Evolutionary conservation across 805 yeast genomes (phyloP).

Genomic region (Monosporozyma aquatica): DNA sequence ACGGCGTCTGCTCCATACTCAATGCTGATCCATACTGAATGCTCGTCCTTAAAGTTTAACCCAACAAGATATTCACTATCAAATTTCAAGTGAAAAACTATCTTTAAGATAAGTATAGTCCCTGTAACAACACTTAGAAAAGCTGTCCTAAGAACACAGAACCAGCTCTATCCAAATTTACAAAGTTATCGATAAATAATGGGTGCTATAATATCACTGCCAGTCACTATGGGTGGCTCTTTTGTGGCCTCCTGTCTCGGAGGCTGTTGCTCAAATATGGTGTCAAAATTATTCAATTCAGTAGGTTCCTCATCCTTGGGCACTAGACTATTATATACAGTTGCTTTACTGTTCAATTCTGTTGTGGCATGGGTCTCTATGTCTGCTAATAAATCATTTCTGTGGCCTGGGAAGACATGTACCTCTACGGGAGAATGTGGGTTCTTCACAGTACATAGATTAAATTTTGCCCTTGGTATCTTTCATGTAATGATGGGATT

Average conservation of each 20-base stretch:
- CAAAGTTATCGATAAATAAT: conserved; percentile 32
- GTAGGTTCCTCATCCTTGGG: conserved; percentile 64
- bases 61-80: too few species aligned
- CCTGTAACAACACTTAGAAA: too few species aligned
- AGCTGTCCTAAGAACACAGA: too few species aligned
- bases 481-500: conserved; percentile 66
- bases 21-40: too few species aligned
- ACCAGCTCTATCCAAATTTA: too few species aligned
- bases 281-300: conserved; percentile 42
- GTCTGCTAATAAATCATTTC: conserved; percentile 68
- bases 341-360: conserved; percentile 66
- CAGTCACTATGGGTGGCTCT: conserved; percentile 51
- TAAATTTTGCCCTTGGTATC: conserved; percentile 79
- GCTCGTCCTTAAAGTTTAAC: too few species aligned
- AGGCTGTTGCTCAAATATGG: conserved; percentile 66
- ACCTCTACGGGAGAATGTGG: conserved; percentile 82
- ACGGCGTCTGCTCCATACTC: too few species aligned
- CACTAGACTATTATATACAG: conserved; percentile 81
- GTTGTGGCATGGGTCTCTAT: conserved; percentile 81
- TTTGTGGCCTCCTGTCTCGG: conserved; percentile 71
- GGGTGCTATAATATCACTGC: conserved; percentile 69
- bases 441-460: conserved; percentile 87
- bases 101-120: too few species aligned
- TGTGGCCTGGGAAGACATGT: conserved; percentile 70
- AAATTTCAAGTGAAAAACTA: too few species aligned